These are phyloP conservation scores for Cichorium intybus DNA, from an alignment of 140 eudicot species.

Conservation along the genomic window DNA sequence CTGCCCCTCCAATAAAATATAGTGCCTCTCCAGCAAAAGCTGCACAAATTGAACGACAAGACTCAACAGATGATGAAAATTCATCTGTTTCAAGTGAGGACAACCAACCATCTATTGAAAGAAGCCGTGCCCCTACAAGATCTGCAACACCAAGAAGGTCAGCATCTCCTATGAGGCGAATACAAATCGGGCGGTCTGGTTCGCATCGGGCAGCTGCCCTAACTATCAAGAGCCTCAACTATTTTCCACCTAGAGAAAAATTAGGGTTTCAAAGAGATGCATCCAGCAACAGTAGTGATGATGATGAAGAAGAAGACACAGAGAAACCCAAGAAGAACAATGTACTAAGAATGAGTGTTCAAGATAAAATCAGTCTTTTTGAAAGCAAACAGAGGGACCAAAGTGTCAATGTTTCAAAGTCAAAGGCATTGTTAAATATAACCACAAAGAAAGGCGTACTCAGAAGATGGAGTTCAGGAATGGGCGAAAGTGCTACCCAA, in stretches of 20 bases:
- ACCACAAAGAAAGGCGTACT: constrained; percentile 64
- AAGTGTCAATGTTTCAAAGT: constrained; percentile 37
- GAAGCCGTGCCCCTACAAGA: constrained; percentile 62
- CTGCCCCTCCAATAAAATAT: constrained; percentile 35
- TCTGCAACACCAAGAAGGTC: constrained; percentile 90
- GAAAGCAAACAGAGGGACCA: constrained; percentile 90
- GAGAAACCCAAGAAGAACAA: constrained; percentile 50
- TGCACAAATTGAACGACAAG: constrained; percentile 62
- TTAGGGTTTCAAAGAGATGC: constrained; percentile 43
- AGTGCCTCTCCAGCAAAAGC: constrained; percentile 62
- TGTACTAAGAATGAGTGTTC: constrained; percentile 77
- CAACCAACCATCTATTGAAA: constrained; percentile 63
- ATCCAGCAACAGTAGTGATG: constrained; percentile 54
- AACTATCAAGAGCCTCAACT: constrained; percentile 73
- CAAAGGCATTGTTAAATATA: constrained; percentile 32
- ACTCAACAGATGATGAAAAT: constrained; percentile 60
- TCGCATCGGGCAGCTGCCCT: constrained; percentile 77
- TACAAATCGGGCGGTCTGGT: constrained; percentile 90
- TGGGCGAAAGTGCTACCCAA: constrained; percentile 52
- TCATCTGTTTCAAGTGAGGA: constrained; percentile 78
- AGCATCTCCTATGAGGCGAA: constrained; percentile 91
- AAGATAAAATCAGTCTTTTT: constrained; percentile 88
- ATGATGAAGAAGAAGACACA: constrained; percentile 48
- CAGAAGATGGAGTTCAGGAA: constrained; percentile 97
- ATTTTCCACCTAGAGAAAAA: constrained; percentile 66